Conservation (phyloP, 495 filamentous ascomycete species). For the Neohortaea acidophila region DNA sequence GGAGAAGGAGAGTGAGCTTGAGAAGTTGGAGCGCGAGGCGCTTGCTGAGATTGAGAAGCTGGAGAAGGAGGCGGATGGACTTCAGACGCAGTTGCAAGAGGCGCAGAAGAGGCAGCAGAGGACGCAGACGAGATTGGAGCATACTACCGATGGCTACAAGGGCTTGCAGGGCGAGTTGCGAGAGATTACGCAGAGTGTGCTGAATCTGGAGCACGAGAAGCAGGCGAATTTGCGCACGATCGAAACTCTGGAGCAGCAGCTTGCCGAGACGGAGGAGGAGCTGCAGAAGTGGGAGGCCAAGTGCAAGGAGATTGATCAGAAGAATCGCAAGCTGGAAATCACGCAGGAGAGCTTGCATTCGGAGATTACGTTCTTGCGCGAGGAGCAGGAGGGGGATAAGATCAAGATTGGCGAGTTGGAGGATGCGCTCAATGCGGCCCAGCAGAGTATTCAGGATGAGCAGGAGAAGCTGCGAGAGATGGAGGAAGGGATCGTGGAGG, state of each 20-base stretch:
- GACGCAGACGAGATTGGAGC: slow-evolving; percentile 50
- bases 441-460: slow-evolving; percentile 60
- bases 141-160: slow-evolving; percentile 67
- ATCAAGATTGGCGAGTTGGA: slow-evolving; percentile 93
- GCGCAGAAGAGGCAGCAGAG: slow-evolving; percentile 23
- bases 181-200: slow-evolving; percentile 66
- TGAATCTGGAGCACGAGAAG: slow-evolving; percentile 73
- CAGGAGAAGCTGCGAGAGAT: slow-evolving; percentile 64
- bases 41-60: slow-evolving; percentile 71
- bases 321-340: slow-evolving; percentile 69
- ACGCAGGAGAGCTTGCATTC: slow-evolving; percentile 84
- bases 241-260: slow-evolving; percentile 25
- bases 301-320: slow-evolving; percentile 55
- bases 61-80: slow-evolving; percentile 52
- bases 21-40: slow-evolving; percentile 62
- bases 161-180: slow-evolving; percentile 82
- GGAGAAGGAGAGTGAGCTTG: slow-evolving; percentile 65
- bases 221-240: slow-evolving; percentile 26
- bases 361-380: slow-evolving; percentile 86
- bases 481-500: slow-evolving; percentile 58
- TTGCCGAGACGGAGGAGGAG: slow-evolving; percentile 27
- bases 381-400: slow-evolving; percentile 96
- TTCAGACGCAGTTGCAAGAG: slow-evolving; percentile 11
- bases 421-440: slow-evolving; percentile 55
- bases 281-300: slow-evolving; percentile 45